A percentile compares a stretch with the other conserved stretches of the same genome.
Conservation (phyloP, 192 early-diverging fungal species). For the Coemansia sp. region DNA sequence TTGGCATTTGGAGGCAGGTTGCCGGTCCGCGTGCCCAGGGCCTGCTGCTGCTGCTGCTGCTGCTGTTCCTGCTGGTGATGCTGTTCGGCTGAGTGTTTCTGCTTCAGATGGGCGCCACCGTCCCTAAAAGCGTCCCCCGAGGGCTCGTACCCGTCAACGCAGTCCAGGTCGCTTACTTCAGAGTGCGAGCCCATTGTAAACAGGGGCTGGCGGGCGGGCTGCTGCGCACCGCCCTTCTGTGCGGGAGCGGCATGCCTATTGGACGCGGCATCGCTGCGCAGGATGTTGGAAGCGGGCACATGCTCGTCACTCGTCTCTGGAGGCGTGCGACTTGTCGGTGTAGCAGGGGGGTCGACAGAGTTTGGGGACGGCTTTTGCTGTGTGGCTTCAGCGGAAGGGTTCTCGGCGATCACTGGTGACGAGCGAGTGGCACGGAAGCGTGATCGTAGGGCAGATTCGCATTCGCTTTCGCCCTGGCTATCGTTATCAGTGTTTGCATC, state of each 20-base stretch:
- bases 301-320: no score
- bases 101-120: not conserved
- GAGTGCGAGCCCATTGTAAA: slow-evolving; percentile 50
- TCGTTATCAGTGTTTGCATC: slow-evolving; percentile 5
- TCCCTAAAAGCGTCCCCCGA: not conserved
- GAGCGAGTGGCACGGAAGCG: not conserved
- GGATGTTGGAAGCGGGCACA: no score
- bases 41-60: not conserved
- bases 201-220: slow-evolving; percentile 23
- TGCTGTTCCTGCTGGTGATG: not conserved
- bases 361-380: not conserved
- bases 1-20: no score
- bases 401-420: not conserved
- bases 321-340: not conserved
- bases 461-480: slow-evolving; percentile 3
- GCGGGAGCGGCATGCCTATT: not conserved
- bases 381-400: not conserved
- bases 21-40: no score
- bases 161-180: slow-evolving; percentile 41
- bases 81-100: not conserved
- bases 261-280: not conserved
- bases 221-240: slow-evolving; percentile 1
- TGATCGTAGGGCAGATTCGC: slow-evolving; percentile 1
- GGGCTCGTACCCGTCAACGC: slow-evolving; percentile 6
- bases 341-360: not conserved